Base-by-base conservation (phyloP, 2,329 filamentous ascomycete genomes). In the Paecilomyces formosus region DNA sequence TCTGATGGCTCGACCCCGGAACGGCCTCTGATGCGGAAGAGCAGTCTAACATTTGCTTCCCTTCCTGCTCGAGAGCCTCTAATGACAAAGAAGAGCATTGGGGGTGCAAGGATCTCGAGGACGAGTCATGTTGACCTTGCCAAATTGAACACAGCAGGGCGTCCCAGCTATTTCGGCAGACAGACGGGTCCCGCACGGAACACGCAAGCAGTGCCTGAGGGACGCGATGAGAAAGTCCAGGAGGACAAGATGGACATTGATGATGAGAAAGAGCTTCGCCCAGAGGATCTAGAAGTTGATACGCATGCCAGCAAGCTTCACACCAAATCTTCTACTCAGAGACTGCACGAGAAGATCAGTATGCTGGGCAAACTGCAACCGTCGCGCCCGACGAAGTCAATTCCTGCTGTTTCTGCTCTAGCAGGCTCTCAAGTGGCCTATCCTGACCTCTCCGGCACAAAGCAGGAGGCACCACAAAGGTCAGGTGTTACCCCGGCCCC, bases 11-110 rank as follows among this genome's bases (percentile, higher is more conserved):
- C 77, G 30, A 79, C 76, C 15, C 78, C 78, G 6, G 76, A 75
- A 55, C 68, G 90, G 64, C 88, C 88, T 1, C 80, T 90, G 30
- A 83, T 95, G 64, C 87, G 93, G 60, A 97, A 97, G 80, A 96
- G 92, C 75, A 97, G 93, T 71, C 82, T 99, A 60, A 96, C 89
- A 60, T 97, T 99, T 76, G 91, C 94, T 39, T 91, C 94, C 18
- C 80, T 99, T 12, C 94, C 94, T 30, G 92, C 93, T 2, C 85
- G 94, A 61, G 93, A 97, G 68, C 93, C 93, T 35, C 79, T 97
- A 56, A 85, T 86, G 31, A 85, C 84, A 15, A 95, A 95, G 72
- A 93, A 92, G 76, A 95, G 89, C 71, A 85, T 92, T 68, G 92
- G 87, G 15, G 72, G 82, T 52, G 81, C 83, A 21, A 82, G 90